phyloP scores from a whole-genome alignment of 495 filamentous ascomycete species.

The Parathielavia appendiculata region DNA sequence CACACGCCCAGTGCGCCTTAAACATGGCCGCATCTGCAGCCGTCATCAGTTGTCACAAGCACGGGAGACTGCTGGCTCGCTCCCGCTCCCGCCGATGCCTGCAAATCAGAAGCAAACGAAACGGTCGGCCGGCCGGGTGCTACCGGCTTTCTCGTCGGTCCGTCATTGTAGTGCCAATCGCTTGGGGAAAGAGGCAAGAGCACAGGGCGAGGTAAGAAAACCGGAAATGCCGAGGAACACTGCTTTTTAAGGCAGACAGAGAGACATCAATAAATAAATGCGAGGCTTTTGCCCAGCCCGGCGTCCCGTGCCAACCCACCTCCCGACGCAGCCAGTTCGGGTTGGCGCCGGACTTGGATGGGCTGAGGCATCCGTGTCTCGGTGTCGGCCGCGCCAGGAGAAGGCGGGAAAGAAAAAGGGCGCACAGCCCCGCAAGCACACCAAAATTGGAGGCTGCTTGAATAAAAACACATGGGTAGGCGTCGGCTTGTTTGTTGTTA shows the following conservation, averaged over 20 bases:
- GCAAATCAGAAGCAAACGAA: too few relatives aligned
- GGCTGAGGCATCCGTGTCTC: conserved; percentile 20
- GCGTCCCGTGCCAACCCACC: conserved; percentile 1
- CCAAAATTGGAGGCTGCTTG: not conserved
- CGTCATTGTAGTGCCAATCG: too few relatives aligned
- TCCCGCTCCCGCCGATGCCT: too few relatives aligned
- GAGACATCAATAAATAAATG: not conserved
- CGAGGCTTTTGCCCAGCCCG: not conserved
- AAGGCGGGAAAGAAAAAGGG: not conserved
- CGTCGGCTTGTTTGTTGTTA: not conserved
- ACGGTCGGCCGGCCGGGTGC: too few relatives aligned
- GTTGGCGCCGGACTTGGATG: conserved; percentile 16
- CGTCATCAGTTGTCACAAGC: not conserved
- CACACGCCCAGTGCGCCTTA: not conserved
- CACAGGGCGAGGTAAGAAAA: not conserved
- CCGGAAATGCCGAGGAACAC: too few relatives aligned
- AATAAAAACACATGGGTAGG: not conserved
- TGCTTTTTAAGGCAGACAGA: too few relatives aligned
- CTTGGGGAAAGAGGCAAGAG: too few relatives aligned
- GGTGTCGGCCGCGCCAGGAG: conserved; percentile 11
- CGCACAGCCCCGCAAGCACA: not conserved
- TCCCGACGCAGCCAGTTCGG: conserved; percentile 16
- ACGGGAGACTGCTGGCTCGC: too few relatives aligned
- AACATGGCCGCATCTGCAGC: not conserved
- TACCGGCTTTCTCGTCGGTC: too few relatives aligned